These are phyloP conservation scores for Suillus hirtellus DNA, from an alignment of 768 basidiomycete species.

Conservation along the genomic window DNA sequence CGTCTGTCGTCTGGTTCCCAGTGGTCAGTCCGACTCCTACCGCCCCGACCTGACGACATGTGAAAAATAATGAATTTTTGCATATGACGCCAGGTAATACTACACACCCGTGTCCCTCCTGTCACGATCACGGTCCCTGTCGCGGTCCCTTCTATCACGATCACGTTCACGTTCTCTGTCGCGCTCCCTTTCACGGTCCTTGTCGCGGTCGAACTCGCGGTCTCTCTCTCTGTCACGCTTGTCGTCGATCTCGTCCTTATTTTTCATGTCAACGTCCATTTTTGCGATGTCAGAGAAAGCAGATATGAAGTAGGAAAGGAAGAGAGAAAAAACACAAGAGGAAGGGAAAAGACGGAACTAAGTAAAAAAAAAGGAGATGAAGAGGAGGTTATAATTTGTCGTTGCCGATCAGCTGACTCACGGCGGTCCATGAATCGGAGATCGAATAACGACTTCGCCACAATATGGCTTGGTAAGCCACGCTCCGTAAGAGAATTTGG, in stretches of 20 bases:
- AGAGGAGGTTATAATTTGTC: constrained; percentile 4
- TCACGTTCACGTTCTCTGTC: constrained; percentile 47
- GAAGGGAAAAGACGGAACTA: constrained; percentile 11
- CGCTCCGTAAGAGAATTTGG: too few species aligned
- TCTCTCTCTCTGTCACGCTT: constrained; percentile 44
- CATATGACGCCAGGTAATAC: not conserved
- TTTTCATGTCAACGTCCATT: constrained; percentile 85
- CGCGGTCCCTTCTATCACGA: constrained; percentile 42
- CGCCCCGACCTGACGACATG: constrained; percentile 42
- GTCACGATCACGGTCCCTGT: constrained; percentile 47
- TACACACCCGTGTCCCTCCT: constrained; percentile 59
- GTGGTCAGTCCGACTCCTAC: constrained; percentile 54
- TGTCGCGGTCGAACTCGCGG: constrained; percentile 34
- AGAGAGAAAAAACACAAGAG: constrained; percentile 10
- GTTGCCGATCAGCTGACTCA: constrained; percentile 22
- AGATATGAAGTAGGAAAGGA: constrained; percentile 9
- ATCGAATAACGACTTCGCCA: constrained; percentile 7
- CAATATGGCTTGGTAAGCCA: not conserved
- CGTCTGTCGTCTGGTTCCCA: constrained; percentile 85
- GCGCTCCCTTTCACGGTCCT: constrained; percentile 42
- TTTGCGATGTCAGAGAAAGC: constrained; percentile 15
- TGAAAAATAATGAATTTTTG: constrained; percentile 8
- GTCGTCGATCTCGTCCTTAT: constrained; percentile 71
- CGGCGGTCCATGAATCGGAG: constrained; percentile 16
- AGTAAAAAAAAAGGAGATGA: constrained; percentile 13